A percentile compares a stretch with the other conserved stretches of the same genome.
Evolutionary conservation across 306 rosid genomes (phyloP).

Genomic region (Datisca glomerata): DNA sequence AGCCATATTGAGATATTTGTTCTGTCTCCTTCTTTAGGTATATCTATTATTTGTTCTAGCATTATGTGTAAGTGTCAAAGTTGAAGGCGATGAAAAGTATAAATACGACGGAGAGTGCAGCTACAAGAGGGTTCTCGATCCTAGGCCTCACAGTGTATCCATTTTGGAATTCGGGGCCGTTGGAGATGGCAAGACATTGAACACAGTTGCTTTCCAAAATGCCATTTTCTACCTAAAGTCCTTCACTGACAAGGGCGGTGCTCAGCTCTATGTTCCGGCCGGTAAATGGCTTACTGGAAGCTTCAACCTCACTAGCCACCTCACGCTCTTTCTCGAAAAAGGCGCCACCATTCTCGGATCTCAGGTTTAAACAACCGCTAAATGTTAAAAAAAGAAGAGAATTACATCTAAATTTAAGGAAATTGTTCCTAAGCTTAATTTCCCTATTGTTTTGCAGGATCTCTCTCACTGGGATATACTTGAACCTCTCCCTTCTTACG

Average conservation of each 20-base stretch:
- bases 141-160: constrained; percentile 56
- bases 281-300: constrained; percentile 63
- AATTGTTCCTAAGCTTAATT: no score
- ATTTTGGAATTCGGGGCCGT: constrained; percentile 61
- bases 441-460: constrained; percentile 15
- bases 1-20: no score
- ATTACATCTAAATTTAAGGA: no score
- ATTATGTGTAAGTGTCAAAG: no score
- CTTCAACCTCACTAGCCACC: constrained; percentile 59
- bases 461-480: constrained; percentile 20
- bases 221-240: constrained; percentile 62
- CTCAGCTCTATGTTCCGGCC: constrained; percentile 53
- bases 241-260: constrained; percentile 69
- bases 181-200: constrained; percentile 61
- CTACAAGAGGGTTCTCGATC: background rate
- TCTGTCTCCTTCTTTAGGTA: no score
- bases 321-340: constrained; percentile 54
- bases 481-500: constrained; percentile 37
- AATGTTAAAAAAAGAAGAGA: no score
- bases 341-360: constrained; percentile 55
- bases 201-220: constrained; percentile 56
- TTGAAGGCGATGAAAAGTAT: no score
- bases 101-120: background rate
- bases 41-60: no score
- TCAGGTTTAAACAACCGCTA: no score